Conservation (phyloP, 2,329 filamentous ascomycete genomes). For the Cladobotryum mycophilum region DNA sequence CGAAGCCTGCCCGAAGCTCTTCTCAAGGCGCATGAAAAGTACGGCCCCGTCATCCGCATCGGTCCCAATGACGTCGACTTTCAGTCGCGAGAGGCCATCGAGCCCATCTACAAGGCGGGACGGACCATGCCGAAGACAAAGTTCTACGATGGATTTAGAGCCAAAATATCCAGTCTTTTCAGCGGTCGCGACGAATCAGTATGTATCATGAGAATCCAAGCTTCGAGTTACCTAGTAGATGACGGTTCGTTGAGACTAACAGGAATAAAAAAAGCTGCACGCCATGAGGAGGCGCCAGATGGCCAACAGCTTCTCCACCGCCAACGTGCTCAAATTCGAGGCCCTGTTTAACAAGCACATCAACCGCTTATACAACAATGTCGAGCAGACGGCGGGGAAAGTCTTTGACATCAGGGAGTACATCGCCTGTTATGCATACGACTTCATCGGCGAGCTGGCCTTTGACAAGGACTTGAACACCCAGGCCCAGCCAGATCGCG, state of each 20-base stretch:
- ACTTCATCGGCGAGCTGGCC: background rate
- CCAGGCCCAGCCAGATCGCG: background rate
- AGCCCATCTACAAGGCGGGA: background rate
- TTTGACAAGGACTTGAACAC: background rate
- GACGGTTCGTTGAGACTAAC: background rate
- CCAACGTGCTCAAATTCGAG: background rate
- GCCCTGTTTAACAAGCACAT: background rate
- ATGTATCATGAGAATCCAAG: background rate
- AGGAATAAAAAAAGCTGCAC: background rate
- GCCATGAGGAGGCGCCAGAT: background rate
- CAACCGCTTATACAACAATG: background rate
- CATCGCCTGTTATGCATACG: background rate
- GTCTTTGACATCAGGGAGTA: background rate
- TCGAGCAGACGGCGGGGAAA: background rate
- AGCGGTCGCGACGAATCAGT: background rate
- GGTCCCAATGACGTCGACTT: too few relatives aligned
- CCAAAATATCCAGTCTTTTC: background rate
- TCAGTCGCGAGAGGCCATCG: background rate
- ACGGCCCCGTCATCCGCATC: background rate
- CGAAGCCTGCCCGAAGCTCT: background rate
- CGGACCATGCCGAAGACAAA: constrained; percentile 1
- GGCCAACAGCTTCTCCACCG: constrained; percentile 1
- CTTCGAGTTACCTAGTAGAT: too few relatives aligned
- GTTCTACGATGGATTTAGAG: background rate
- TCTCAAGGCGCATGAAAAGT: background rate